A percentile compares a stretch with the other conserved stretches of the same genome.
Conservation (phyloP, 2,329 filamentous ascomycete species). For the Colletotrichum sp. region DNA sequence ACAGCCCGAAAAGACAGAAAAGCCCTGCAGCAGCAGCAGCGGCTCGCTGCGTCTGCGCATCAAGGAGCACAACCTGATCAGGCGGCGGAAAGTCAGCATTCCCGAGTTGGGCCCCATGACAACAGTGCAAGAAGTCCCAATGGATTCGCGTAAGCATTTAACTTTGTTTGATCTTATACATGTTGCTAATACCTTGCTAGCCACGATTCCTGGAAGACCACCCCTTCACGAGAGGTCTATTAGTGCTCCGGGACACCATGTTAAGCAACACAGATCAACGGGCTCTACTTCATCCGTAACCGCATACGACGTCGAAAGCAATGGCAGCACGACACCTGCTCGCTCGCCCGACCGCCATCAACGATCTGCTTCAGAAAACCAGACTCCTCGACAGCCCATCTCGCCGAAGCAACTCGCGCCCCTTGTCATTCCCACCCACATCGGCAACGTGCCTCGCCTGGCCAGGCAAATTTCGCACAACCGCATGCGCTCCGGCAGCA, state of each 20-base stretch:
- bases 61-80: slow-evolving; percentile 61
- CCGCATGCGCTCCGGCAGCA: slow-evolving; percentile 52
- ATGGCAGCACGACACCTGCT: not conserved
- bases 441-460: slow-evolving; percentile 17
- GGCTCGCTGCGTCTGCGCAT: slow-evolving; percentile 55
- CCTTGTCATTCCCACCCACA: slow-evolving; percentile 54
- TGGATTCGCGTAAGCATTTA: slow-evolving; percentile 70
- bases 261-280: slow-evolving; percentile 49
- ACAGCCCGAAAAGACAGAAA: slow-evolving; percentile 46
- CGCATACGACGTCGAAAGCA: slow-evolving; percentile 18
- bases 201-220: slow-evolving; percentile 71
- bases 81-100: slow-evolving; percentile 68
- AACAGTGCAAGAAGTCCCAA: slow-evolving; percentile 68
- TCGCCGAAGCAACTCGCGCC: slow-evolving; percentile 62
- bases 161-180: not conserved
- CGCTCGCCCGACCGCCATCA: slow-evolving; percentile 17
- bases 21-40: slow-evolving; percentile 37
- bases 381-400: slow-evolving; percentile 32
- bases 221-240: slow-evolving; percentile 68
- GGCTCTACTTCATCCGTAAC: slow-evolving; percentile 38
- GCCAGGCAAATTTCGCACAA: slow-evolving; percentile 44
- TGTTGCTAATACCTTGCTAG: slow-evolving; percentile 39
- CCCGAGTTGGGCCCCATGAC: slow-evolving; percentile 72
- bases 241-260: slow-evolving; percentile 61
- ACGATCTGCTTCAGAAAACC: slow-evolving; percentile 18